These are phyloP conservation scores for Stevia rebaudiana DNA, from an alignment of 140 eudicot species.

Conservation along the genomic window DNA sequence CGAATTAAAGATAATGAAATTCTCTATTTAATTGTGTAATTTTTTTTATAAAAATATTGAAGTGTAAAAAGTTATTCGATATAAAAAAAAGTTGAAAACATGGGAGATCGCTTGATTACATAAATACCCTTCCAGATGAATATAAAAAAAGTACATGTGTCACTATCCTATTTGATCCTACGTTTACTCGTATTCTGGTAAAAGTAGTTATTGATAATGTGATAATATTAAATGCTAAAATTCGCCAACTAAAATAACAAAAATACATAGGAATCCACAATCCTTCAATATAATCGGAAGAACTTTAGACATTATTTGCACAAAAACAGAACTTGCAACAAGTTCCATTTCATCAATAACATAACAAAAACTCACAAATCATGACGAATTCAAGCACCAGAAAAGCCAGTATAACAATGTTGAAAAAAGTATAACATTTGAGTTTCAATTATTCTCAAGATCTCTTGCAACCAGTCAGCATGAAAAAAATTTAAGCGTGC, in stretches of 20 bases:
- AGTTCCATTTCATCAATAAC: background rate
- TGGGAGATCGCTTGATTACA: too few relatives aligned
- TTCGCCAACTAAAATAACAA: too few relatives aligned
- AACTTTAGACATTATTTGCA: slow-evolving; percentile 7
- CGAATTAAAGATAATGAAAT: too few relatives aligned
- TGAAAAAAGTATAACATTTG: background rate
- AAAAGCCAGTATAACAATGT: background rate
- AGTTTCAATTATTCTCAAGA: slow-evolving; percentile 9
- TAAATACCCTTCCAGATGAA: too few relatives aligned
- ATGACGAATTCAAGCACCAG: slow-evolving; percentile 6
- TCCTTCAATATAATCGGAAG: background rate
- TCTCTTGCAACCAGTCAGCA: slow-evolving; percentile 9
- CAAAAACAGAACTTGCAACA: background rate
- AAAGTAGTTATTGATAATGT: too few relatives aligned
- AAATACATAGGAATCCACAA: background rate
- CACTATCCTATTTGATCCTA: too few relatives aligned
- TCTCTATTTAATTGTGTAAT: too few relatives aligned
- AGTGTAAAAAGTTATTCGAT: too few relatives aligned
- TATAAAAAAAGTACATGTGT: too few relatives aligned
- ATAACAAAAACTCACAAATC: background rate
- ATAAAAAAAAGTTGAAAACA: too few relatives aligned
- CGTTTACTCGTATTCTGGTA: too few relatives aligned
- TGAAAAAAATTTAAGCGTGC: background rate
- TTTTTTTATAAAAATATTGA: too few relatives aligned
- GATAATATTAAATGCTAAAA: background rate